These are phyloP conservation scores for Fusarium setosum DNA, from an alignment of 2,329 filamentous ascomycete species.

Conservation along the genomic window DNA sequence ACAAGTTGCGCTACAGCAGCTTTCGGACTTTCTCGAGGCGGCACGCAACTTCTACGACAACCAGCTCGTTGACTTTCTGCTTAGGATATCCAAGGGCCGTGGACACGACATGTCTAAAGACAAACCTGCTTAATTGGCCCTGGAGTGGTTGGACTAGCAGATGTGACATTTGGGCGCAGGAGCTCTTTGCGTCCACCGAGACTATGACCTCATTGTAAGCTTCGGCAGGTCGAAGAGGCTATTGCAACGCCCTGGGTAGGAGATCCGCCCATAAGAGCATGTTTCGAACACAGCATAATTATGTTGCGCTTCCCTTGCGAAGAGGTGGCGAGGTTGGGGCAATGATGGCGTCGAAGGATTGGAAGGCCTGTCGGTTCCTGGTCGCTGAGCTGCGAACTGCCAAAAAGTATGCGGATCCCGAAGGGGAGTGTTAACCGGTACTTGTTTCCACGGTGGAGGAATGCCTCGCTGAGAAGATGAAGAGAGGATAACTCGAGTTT, in stretches of 20 bases:
- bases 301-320: slow-evolving; percentile 5
- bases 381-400: slow-evolving; percentile 27
- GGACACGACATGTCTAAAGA: slow-evolving; percentile 15
- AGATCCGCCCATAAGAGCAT: neutral
- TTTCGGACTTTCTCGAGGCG: slow-evolving; percentile 22
- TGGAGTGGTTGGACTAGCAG: slow-evolving; percentile 23
- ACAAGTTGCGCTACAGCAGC: slow-evolving; percentile 29
- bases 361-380: slow-evolving; percentile 30
- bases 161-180: slow-evolving; percentile 4
- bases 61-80: slow-evolving; percentile 18
- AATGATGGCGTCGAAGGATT: slow-evolving; percentile 14
- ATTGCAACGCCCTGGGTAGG: slow-evolving; percentile 20
- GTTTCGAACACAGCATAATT: slow-evolving; percentile 17
- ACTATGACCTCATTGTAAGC: slow-evolving; percentile 8
- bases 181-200: slow-evolving; percentile 26
- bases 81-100: slow-evolving; percentile 8
- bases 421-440: slow-evolving; percentile 22
- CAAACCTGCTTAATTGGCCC: slow-evolving; percentile 17
- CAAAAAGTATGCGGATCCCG: slow-evolving; percentile 19
- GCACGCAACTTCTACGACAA: slow-evolving; percentile 14
- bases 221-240: slow-evolving; percentile 17
- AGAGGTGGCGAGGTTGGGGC: slow-evolving; percentile 23
- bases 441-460: slow-evolving; percentile 23
- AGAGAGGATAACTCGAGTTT: neutral
- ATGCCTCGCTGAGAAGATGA: neutral